Percentiles rank a stretch among this genome's conserved stretches.
These are phyloP conservation scores for Eimeria zaria DNA, from an alignment of 169 alveolate genomes.

Conservation along the genomic window DNA sequence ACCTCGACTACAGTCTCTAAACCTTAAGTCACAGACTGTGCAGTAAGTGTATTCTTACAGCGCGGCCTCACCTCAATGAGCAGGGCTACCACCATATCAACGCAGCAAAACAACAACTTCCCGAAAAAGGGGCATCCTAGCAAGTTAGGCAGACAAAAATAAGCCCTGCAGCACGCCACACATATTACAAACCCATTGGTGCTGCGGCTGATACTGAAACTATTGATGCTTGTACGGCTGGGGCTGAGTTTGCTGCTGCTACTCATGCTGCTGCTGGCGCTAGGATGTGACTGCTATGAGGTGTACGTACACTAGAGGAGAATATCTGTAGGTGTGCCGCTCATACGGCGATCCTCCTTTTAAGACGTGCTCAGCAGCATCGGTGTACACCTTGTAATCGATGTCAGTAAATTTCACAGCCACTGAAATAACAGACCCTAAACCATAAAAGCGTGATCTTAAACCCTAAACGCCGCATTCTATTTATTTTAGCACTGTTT, in stretches of 20 bases:
- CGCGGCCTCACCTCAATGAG: conserved; percentile 87
- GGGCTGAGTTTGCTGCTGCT: conserved; percentile 15
- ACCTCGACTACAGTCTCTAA: not conserved
- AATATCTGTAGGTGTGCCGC: conserved; percentile 98
- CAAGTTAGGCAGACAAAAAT: conserved; percentile 89
- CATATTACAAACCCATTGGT: not conserved
- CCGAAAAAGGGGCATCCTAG: conserved; percentile 91
- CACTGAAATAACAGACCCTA: conserved; percentile 49
- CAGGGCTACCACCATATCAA: conserved; percentile 94
- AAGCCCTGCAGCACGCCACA: conserved; percentile 86
- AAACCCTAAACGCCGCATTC: not conserved
- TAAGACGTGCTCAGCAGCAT: conserved; percentile 97
- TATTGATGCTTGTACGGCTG: not conserved
- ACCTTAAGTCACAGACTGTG: not conserved
- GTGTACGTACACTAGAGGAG: conserved; percentile 94
- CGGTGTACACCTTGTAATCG: conserved; percentile 98
- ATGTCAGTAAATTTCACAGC: conserved; percentile 98
- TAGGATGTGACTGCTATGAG: not conserved
- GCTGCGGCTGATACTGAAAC: not conserved
- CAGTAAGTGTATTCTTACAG: not conserved
- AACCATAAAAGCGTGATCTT: not conserved
- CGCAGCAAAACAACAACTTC: conserved; percentile 93
- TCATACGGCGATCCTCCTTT: conserved; percentile 97
- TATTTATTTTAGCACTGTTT: not conserved
- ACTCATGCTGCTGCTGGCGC: conserved; percentile 13